Base-by-base conservation (phyloP, 2,329 filamentous ascomycete genomes). In the Fusarium sp. region DNA sequence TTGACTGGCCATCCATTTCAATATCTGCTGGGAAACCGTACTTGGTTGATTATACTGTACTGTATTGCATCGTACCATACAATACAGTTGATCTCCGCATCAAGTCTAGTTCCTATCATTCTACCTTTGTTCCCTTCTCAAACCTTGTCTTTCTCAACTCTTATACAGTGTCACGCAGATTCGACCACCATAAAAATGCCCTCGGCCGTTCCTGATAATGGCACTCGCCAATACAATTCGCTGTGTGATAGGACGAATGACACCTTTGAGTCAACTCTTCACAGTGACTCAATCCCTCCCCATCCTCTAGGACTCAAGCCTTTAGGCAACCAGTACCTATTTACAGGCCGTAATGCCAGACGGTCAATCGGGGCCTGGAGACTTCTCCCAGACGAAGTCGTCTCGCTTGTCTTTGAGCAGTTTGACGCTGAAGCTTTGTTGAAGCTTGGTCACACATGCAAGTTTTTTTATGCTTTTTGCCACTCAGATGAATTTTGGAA, bases 401-500 rank as follows among this genome's bases (percentile, higher is more conserved):
- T 97, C 50, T 84, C 90, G 70, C 83, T 91, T 55, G 77, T 97
- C 16, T 80, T 97, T 65, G 95, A 97, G 77, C 88, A 83, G 73
- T 83, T 97, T 45, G 90, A 94, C 73, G 82, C 86, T 49, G 73
- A 78, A 11, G 83, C 84, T 53, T 81, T 98, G 53, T 79, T 90
- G 57, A 81, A 80, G 9, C 81, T 98, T 41, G 93, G 93, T 10
- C 86, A 87, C 57, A 92, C 94, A 8, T 97, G 94, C 83, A 93
- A 89, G 77, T 94, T 92, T 54, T 81, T 98, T 16, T 95, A 94
- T 83, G 94, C 94, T 2, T 97, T 95, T 77, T 92, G 91, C 56
- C 85, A 90, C 50, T 88, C 88, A 47, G 95, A 97, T 69, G 95
- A 98, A 74, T 78, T 97, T 36, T 98, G 95, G 95, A 94, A 96